A percentile compares a stretch with the other conserved stretches of the same genome.
Conservation (phyloP, 164 flowering plant genomes). For the Piper longum region DNA sequence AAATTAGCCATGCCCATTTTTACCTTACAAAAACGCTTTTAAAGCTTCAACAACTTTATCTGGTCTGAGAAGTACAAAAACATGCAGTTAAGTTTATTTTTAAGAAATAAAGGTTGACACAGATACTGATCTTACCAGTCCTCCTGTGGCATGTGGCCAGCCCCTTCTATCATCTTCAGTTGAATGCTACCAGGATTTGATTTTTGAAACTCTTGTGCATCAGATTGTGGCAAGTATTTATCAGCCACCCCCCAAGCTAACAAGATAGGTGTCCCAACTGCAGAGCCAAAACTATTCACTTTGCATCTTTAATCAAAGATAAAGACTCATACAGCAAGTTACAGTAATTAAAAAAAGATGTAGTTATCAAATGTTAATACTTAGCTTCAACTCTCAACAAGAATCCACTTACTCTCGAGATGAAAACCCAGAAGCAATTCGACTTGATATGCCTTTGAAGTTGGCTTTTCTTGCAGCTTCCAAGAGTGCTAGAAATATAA, state of each 20-base stretch:
- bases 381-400: neutral
- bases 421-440: constrained; percentile 68
- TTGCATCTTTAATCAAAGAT: neutral
- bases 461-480: constrained; percentile 84
- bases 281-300: neutral
- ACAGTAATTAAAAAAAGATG: too few relatives aligned
- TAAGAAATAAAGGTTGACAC: neutral
- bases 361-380: too few relatives aligned
- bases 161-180: constrained; percentile 73
- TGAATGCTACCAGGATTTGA: constrained; percentile 39
- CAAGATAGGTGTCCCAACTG: constrained; percentile 76
- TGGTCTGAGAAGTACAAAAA: constrained; percentile 45
- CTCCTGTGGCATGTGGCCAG: constrained; percentile 97
- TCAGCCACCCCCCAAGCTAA: constrained; percentile 91
- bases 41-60: constrained; percentile 86
- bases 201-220: constrained; percentile 69
- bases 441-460: constrained; percentile 43
- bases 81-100: neutral
- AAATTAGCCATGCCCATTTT: neutral
- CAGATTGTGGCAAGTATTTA: constrained; percentile 64
- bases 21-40: constrained; percentile 33
- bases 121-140: constrained; percentile 47
- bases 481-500: constrained; percentile 52
- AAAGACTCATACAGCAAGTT: too few relatives aligned
- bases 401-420: constrained; percentile 46